Evolutionary conservation across 2,329 filamentous ascomycete species (phyloP), one percentile per base, ranked within the genome.

Genomic region (Byssochlamys sp.): DNA sequence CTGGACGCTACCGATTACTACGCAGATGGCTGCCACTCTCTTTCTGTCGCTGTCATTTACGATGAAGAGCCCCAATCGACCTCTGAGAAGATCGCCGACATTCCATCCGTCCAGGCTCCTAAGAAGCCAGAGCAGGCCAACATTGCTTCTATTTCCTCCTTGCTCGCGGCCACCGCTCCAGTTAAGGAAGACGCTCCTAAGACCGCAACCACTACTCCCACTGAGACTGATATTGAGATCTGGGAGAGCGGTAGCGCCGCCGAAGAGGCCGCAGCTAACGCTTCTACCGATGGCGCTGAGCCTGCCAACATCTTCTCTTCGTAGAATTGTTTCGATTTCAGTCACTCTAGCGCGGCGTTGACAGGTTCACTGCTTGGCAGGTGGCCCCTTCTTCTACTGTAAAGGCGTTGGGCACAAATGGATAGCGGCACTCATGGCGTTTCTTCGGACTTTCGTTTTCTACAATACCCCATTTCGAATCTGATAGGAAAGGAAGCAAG

Each of bases 211-310:
- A 79, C 81, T 6, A 56, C 57, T 0, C 76, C 86, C 4, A 81
- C 85, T 2, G 59, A 61, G 79, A 73, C 67, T 84, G 63, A 66
- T 11, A 66, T 89, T 65, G 84, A 87, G 64, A 78, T 89, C 14
- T 89, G 86, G 85, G 86, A 89, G 71, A 88, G 85, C 66, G 80
- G 78, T 27, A 88, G 84, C 69, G 80, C 81, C 27, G 82, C 83
- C 62, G 86, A 84, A 53, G 85, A 74, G 57, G 65, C 67, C 24
- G 61, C 39, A 45, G 39, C 57, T 3, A 54, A 56, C 19, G 52
- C 49, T 28, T n/a, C 56, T 7, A 25, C 53, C 12, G 49, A 51
- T 26, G 49, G 49, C 27, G 24, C 27, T 24, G 25, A 51, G 49
- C 24, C 4, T 12, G 5, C 10, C 49, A 51, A 28, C n/a, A 51